Evolutionary conservation across 1,284 basidiomycete genomes (phyloP).

Genomic region (Austropuccinia psidii): DNA sequence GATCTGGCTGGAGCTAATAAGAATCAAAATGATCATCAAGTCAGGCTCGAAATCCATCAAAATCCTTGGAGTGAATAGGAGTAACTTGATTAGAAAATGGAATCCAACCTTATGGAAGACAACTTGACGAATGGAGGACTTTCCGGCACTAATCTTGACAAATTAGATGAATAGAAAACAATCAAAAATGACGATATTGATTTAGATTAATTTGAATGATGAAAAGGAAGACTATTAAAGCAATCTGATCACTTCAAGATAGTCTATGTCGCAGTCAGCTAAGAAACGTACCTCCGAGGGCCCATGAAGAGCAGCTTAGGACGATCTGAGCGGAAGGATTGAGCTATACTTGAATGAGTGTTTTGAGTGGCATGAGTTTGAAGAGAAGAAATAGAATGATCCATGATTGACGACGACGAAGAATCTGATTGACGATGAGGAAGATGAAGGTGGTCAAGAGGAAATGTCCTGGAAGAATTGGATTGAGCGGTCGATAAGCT

Average conservation of each 20-base stretch:
- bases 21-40: background rate
- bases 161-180: conserved; percentile 28
- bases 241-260: background rate
- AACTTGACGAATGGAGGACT: conserved; percentile 83
- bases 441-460: no score
- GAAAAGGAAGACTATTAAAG: background rate
- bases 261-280: background rate
- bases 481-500: no score
- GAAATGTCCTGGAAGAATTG: no score
- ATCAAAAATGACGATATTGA: background rate
- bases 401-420: no score
- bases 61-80: background rate
- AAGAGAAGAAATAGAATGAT: conserved; percentile 16
- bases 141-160: conserved; percentile 62
- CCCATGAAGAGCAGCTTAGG: conserved; percentile 68
- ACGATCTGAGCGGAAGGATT: conserved; percentile 18
- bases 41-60: background rate
- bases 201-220: background rate
- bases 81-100: background rate
- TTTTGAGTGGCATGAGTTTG: background rate
- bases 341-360: background rate
- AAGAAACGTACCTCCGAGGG: conserved; percentile 59
- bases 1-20: conserved; percentile 59
- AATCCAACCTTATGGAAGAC: conserved; percentile 62
- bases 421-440: no score